Conservation (phyloP, 208 protist species). For the Crithidia fasciculata region DNA sequence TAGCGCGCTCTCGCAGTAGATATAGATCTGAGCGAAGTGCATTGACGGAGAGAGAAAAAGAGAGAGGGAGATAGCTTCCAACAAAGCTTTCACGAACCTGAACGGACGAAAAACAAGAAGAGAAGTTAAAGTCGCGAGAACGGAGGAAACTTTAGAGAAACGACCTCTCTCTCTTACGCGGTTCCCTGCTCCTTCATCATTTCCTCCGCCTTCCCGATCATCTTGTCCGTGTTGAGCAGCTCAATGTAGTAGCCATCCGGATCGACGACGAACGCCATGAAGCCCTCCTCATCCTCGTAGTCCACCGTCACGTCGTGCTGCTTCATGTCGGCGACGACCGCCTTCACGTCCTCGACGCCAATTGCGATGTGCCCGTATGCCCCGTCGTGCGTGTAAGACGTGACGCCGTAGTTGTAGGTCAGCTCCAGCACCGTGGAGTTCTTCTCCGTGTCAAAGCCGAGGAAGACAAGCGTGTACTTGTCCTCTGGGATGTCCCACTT, state of each 20-base stretch:
- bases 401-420: constrained; percentile 88
- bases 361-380: constrained; percentile 88
- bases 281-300: constrained; percentile 75
- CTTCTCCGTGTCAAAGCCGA: constrained; percentile 77
- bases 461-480: constrained; percentile 84
- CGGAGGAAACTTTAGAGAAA: background rate
- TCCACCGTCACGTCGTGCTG: constrained; percentile 61
- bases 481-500: constrained; percentile 82
- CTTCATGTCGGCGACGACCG: constrained; percentile 47
- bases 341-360: constrained; percentile 79
- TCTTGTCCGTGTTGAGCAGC: constrained; percentile 77
- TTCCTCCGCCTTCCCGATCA: constrained; percentile 59
- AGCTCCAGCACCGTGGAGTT: constrained; percentile 81
- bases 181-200: constrained; percentile 83
- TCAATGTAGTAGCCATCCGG: constrained; percentile 90
- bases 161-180: constrained; percentile 14
- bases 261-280: constrained; percentile 88
- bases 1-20: too few relatives aligned
- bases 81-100: too few relatives aligned
- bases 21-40: too few relatives aligned
- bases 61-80: too few relatives aligned
- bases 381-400: constrained; percentile 69
- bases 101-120: background rate
- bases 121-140: background rate
- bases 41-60: too few relatives aligned